Percentiles rank a stretch among this genome's conserved stretches.
These are phyloP conservation scores for Colletotrichum salicis DNA, from an alignment of 2,329 filamentous ascomycete species.

Conservation along the genomic window DNA sequence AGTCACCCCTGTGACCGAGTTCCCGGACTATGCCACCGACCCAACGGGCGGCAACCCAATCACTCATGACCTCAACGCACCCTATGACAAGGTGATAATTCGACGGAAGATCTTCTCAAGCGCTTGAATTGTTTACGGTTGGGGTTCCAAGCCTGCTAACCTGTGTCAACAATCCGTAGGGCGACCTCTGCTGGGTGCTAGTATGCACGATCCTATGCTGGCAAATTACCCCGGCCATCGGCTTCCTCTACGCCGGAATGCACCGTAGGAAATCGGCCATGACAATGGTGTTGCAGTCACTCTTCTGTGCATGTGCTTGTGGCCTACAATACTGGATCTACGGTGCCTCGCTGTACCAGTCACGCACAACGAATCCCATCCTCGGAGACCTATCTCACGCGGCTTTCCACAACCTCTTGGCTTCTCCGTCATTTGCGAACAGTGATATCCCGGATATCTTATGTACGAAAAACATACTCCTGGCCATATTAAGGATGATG, in stretches of 20 bases:
- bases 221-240: slow-evolving; percentile 53
- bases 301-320: slow-evolving; percentile 56
- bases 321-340: slow-evolving; percentile 61
- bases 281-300: slow-evolving; percentile 59
- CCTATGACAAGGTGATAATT: slow-evolving; percentile 50
- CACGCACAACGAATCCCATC: slow-evolving; percentile 48
- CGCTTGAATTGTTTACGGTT: too few species aligned
- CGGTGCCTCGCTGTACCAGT: slow-evolving; percentile 55
- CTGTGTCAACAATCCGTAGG: slow-evolving; percentile 37
- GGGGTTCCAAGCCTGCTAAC: background rate
- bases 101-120: too few species aligned
- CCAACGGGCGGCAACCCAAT: slow-evolving; percentile 56
- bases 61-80: slow-evolving; percentile 55
- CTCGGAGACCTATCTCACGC: slow-evolving; percentile 49
- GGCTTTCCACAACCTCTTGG: slow-evolving; percentile 49
- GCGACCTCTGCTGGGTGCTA: slow-evolving; percentile 56
- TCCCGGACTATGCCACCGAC: slow-evolving; percentile 53
- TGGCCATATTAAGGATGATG: too few species aligned
- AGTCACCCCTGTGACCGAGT: slow-evolving; percentile 44
- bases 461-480: slow-evolving; percentile 27
- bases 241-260: slow-evolving; percentile 52
- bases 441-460: slow-evolving; percentile 49
- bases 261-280: slow-evolving; percentile 50
- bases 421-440: slow-evolving; percentile 50
- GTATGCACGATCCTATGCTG: slow-evolving; percentile 50